phyloP scores from a whole-genome alignment of 2,329 filamentous ascomycete species.

The Leptographium flavum region DNA sequence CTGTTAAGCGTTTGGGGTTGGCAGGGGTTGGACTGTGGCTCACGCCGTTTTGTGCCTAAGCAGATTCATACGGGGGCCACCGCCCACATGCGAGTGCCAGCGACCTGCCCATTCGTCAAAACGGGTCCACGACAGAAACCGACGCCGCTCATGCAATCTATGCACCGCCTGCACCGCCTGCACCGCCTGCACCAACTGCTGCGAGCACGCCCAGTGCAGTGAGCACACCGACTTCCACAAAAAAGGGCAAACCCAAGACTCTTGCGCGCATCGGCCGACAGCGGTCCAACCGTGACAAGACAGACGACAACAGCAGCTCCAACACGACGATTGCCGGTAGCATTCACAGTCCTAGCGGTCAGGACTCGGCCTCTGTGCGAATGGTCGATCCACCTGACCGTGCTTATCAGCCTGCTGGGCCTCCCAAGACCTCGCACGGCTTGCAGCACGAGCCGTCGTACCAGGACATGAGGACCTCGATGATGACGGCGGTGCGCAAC shows the following conservation, averaged over 20 bases:
- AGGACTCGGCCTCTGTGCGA: conserved; percentile 5
- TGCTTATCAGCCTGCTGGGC: conserved; percentile 17
- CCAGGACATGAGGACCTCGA: conserved; percentile 52
- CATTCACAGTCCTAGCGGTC: background rate
- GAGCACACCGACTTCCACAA: background rate
- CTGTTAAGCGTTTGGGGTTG: background rate
- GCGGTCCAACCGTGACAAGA: conserved; percentile 36
- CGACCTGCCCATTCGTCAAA: conserved; percentile 34
- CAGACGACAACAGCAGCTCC: conserved; percentile 15
- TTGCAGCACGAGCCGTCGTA: conserved; percentile 51
- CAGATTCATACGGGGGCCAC: conserved; percentile 10
- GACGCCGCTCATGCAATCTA: conserved; percentile 1
- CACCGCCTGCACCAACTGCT: too few species aligned
- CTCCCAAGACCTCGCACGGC: conserved; percentile 48
- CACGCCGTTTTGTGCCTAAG: conserved; percentile 11
- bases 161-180: too few species aligned
- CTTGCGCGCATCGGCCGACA: conserved; percentile 38
- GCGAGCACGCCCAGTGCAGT: too few species aligned
- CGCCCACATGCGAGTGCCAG: conserved; percentile 10
- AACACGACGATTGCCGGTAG: background rate
- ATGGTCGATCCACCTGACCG: conserved; percentile 21
- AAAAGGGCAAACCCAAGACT: conserved; percentile 37
- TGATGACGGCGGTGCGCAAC: conserved; percentile 47
- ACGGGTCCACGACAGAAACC: conserved; percentile 21
- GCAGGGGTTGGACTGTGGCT: background rate